Evolutionary conservation across 495 filamentous ascomycete species (phyloP), one percentile per base, ranked within the genome.

Genomic region (Lasiosphaeria ovina): DNA sequence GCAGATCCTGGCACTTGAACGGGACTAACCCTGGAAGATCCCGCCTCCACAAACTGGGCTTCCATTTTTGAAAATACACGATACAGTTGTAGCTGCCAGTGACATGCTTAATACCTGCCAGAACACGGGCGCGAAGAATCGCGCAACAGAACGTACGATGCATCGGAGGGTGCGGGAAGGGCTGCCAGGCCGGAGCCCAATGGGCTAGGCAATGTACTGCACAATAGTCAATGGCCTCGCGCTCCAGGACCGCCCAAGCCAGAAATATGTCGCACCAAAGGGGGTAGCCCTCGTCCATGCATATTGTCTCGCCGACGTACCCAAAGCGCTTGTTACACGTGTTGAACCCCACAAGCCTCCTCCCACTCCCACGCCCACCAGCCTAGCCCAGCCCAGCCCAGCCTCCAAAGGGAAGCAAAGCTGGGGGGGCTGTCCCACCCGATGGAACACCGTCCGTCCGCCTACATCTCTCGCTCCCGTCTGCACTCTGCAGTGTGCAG

Each of bases 241-340:
- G 14, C 24, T 48, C 36, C 33, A 44, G 50, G 49, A 52, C 36
- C 16, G 6, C 5, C 48, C 2, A 9, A 8, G 17, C 12, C 14
- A 10, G 42, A 11, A 45, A 45, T 57, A 31, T 48, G 49, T 49
- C 35, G 56, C 24, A 24, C 24, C 24, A 1, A 24, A 24, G 24
- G 24, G 24, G 51, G 52, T 50, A 54, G 34, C 31, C 59, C 48
- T 47, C 33, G 53, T 62, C 31, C 42, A 56, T 48, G 54, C 54
- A 56, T 45, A 7, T 24, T 45, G 32, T 49, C 45, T 35, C 16
- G 6, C 11, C 7, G 48, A 51, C 35, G 61, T 54, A 55, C 59
- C 59, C 57, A 66, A 58, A 58, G 63, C 60, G 12, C 50, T 35
- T n/a, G 60, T 66, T 66, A 66, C 63, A 66, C 63, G 63, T 66